phyloP scores from a whole-genome alignment of 169 alveolate genomes.

The Cardiosporidium cionae region DNA sequence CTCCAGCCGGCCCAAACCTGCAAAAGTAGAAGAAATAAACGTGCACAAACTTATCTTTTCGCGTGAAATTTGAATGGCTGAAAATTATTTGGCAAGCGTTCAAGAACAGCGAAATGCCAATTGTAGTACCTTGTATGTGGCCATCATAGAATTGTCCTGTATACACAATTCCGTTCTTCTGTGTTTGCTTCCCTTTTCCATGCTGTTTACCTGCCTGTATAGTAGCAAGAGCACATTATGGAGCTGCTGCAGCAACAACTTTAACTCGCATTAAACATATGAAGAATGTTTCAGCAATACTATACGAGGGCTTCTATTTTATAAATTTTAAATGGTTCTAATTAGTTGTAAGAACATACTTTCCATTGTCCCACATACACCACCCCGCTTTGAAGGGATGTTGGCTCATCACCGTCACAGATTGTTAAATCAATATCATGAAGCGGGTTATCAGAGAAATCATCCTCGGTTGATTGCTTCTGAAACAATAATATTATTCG shows the following conservation, averaged over 20 bases:
- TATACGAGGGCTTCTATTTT: not conserved
- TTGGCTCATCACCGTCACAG: constrained; percentile 53
- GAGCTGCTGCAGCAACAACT: not conserved
- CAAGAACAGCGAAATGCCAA: too few relatives aligned
- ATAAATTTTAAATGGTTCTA: not conserved
- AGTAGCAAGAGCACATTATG: not conserved
- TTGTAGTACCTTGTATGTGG: constrained; percentile 33
- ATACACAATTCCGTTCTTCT: constrained; percentile 63
- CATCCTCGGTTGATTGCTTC: too few relatives aligned
- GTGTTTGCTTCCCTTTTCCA: constrained; percentile 57
- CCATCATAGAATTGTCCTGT: constrained; percentile 68
- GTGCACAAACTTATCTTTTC: not conserved
- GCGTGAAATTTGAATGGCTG: not conserved
- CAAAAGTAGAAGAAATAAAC: too few relatives aligned
- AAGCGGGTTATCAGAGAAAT: constrained; percentile 21
- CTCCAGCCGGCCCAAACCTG: constrained; percentile 63
- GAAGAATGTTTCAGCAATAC: not conserved
- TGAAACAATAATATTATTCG: too few relatives aligned
- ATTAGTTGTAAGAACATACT: constrained; percentile 6
- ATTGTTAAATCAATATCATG: constrained; percentile 22
- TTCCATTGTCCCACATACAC: constrained; percentile 67
- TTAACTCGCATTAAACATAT: not conserved
- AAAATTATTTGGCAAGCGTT: too few relatives aligned
- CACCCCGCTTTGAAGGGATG: constrained; percentile 61
- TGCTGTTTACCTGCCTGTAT: constrained; percentile 50